phyloP scores from a whole-genome alignment of 495 filamentous ascomycete genomes.

The Tuber calosporum region DNA sequence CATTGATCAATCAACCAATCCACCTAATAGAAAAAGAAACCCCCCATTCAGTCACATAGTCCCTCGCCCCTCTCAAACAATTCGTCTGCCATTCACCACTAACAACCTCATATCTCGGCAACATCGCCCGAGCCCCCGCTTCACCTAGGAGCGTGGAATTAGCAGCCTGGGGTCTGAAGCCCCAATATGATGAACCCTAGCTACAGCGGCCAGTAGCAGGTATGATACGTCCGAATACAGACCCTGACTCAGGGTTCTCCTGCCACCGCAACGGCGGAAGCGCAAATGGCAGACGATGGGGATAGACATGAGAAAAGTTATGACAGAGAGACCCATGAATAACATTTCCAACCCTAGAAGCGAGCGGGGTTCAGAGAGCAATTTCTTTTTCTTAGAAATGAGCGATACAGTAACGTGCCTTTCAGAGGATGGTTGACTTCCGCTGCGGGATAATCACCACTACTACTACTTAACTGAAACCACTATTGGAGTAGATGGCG shows the following conservation, averaged over 20 bases:
- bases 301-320: not conserved
- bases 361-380: not conserved
- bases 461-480: not conserved
- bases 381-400: not conserved
- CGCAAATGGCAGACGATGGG: not conserved
- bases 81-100: not conserved
- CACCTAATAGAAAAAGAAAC: not conserved
- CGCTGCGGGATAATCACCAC: not conserved
- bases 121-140: not conserved
- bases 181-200: not conserved
- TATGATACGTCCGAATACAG: not conserved
- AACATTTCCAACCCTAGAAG: not conserved
- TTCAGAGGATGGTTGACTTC: not conserved
- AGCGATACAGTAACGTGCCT: not conserved
- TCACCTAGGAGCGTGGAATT: not conserved
- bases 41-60: not conserved
- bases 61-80: not conserved
- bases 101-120: not conserved
- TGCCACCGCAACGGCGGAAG: not conserved
- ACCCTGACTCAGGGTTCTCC: not conserved
- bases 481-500: not conserved
- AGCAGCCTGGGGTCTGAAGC: not conserved
- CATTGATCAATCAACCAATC: not conserved
- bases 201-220: not conserved
- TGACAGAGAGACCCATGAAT: not conserved